Evolutionary conservation across 208 protist species (phyloP), one percentile per base, ranked within the genome.

Genomic region (Leishmania major): DNA sequence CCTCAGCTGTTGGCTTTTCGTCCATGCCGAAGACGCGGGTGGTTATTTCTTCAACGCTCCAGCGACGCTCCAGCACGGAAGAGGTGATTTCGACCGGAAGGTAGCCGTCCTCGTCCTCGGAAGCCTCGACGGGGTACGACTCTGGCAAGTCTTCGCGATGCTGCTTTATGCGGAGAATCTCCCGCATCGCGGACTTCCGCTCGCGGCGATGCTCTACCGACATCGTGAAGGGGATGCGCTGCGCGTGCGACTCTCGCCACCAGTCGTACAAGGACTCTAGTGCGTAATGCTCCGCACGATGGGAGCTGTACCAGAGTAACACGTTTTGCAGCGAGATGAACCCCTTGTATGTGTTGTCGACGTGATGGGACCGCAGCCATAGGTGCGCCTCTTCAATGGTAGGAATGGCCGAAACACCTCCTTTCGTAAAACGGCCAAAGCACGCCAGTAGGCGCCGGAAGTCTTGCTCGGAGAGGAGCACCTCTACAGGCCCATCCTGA

Each of bases 291-390:
- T 81, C 62, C 28, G 75, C 82, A 25, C 84, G 83, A 59, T 88
- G 72, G 28, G 70, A 66, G 43, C 84, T 79, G 81, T 91, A 91
- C 88, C 88, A 91, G 8, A 80, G 80, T 59, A 76, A 55, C 11
- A 67, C 81, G 37, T 79, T 64, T 15, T 82, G 69, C 15, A 90
- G 72, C 3, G 87, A 84, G 45, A 88, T 69, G 67, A 79, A 80
- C 6, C 82, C 81, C 51, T 82, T 75, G 81, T 62, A 72, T 31
- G 75, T 80, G 45, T 28, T 57, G 59, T 79, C 73, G 49, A 77
- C 7, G 4, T 55, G 45, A 28, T 51, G 78, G 11, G 78, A 67
- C 19, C 53, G 78, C 78, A 86, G 78, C 83, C 83, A 86, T 51
- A 47, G 47, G 28, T 73, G 83, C 22, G 78, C 78, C 62, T 83